phyloP scores from a whole-genome alignment of 495 filamentous ascomycete species.

The Aspergillus homomorphus region DNA sequence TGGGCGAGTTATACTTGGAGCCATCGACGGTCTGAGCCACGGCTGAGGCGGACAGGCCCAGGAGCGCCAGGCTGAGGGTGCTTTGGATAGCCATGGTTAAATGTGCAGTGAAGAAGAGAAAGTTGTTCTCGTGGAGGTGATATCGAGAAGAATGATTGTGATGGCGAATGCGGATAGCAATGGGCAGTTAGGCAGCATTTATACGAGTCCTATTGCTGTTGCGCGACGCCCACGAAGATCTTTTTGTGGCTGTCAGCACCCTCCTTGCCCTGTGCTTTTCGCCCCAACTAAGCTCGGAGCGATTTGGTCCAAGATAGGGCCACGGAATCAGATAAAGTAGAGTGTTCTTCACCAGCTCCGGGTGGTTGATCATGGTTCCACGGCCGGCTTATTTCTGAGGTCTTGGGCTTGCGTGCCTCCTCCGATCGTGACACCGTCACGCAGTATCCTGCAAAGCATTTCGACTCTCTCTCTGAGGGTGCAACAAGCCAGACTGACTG shows the following conservation, averaged over 20 bases:
- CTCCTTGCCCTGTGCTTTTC: not conserved
- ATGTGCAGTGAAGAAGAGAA: not conserved
- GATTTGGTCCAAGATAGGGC: not conserved
- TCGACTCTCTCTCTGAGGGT: not conserved
- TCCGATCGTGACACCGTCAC: not conserved
- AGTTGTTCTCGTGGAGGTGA: not conserved
- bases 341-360: no score
- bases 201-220: no score
- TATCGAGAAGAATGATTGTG: not conserved
- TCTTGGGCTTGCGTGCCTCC: not conserved
- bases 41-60: conserved; percentile 12
- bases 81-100: not conserved
- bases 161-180: not conserved
- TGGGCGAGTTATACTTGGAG: conserved; percentile 25
- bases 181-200: not conserved
- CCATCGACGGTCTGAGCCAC: conserved; percentile 25
- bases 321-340: not conserved
- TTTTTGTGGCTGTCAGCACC: no score
- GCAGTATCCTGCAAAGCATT: not conserved
- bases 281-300: not conserved
- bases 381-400: not conserved
- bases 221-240: no score
- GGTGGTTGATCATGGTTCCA: not conserved
- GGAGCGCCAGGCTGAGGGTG: not conserved
- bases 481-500: not conserved